phyloP scores from a whole-genome alignment of 495 filamentous ascomycete species.

The Penicillium lagena region DNA sequence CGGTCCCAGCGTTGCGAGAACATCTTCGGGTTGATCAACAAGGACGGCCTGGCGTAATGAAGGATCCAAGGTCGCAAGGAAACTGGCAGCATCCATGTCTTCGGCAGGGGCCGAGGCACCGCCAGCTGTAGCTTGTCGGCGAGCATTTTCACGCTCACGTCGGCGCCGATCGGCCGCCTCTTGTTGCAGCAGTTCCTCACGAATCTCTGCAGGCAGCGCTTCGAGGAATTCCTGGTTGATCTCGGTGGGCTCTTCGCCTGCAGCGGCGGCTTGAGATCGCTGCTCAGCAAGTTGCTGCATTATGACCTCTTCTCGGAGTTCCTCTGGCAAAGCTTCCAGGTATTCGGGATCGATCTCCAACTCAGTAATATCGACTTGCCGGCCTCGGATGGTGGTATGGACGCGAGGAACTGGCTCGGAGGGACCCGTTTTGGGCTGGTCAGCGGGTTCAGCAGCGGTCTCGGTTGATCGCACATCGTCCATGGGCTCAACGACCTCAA shows the following conservation, averaged over 20 bases:
- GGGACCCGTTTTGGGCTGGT: slow-evolving; percentile 36
- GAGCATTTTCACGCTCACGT: slow-evolving; percentile 71
- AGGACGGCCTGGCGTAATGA: slow-evolving; percentile 78
- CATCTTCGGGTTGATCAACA: slow-evolving; percentile 84
- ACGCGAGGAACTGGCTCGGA: slow-evolving; percentile 53
- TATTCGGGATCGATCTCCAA: slow-evolving; percentile 93
- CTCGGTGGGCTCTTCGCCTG: slow-evolving; percentile 77
- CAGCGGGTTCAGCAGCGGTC: slow-evolving; percentile 21
- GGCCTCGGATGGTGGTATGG: slow-evolving; percentile 74
- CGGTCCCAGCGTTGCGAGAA: slow-evolving; percentile 76
- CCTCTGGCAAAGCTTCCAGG: slow-evolving; percentile 88
- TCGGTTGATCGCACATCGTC: slow-evolving; percentile 72
- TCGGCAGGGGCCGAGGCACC: slow-evolving; percentile 54
- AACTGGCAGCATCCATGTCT: slow-evolving; percentile 91
- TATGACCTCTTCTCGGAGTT: slow-evolving; percentile 91
- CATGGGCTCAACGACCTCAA: slow-evolving; percentile 57
- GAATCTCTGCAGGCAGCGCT: slow-evolving; percentile 83
- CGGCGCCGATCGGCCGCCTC: slow-evolving; percentile 86
- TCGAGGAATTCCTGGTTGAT: slow-evolving; percentile 93
- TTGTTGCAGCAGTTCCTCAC: slow-evolving; percentile 81
- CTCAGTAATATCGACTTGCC: slow-evolving; percentile 82
- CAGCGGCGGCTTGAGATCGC: slow-evolving; percentile 69
- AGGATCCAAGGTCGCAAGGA: slow-evolving; percentile 85
- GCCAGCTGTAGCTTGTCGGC: slow-evolving; percentile 51
- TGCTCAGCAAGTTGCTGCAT: slow-evolving; percentile 78